A percentile compares a stretch with the other conserved stretches of the same genome.
Conservation (phyloP, 2,329 filamentous ascomycete species). For the Rosellinia necatrix region DNA sequence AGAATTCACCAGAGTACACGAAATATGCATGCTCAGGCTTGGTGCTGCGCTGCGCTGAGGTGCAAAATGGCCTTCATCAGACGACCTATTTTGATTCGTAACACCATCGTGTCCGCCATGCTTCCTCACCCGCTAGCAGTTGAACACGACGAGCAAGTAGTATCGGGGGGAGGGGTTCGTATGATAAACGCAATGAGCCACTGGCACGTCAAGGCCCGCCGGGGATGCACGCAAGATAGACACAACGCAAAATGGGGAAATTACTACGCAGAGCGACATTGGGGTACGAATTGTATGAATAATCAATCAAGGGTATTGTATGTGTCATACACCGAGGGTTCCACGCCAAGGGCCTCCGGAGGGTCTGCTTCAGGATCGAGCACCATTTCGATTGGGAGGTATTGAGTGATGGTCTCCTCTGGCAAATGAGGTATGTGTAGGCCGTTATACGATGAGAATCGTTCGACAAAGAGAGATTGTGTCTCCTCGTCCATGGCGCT, state of each 20-base stretch:
- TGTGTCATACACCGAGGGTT: slow-evolving; percentile 29
- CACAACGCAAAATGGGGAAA: background rate
- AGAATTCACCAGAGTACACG: slow-evolving; percentile 36
- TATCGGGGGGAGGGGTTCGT: background rate
- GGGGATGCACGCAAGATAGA: background rate
- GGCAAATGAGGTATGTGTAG: slow-evolving; percentile 16
- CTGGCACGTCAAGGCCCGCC: background rate
- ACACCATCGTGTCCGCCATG: background rate
- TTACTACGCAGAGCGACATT: background rate
- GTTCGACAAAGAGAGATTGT: slow-evolving; percentile 26
- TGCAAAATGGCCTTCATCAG: background rate
- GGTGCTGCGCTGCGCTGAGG: slow-evolving; percentile 25
- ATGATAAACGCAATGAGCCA: background rate
- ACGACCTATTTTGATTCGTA: background rate
- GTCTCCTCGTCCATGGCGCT: slow-evolving; percentile 29
- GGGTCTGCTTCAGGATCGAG: slow-evolving; percentile 35
- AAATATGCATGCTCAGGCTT: slow-evolving; percentile 34
- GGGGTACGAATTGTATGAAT: slow-evolving; percentile 1
- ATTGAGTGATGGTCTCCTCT: slow-evolving; percentile 30
- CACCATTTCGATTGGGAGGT: slow-evolving; percentile 28
- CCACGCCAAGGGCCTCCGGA: slow-evolving; percentile 37
- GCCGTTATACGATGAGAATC: slow-evolving; percentile 30
- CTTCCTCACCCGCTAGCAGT: background rate
- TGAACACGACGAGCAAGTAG: too few species aligned
- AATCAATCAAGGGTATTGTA: slow-evolving; percentile 16